Evolutionary conservation across 1,139 yeast species (phyloP).

Genomic region (Hyphopichia pseudoburtonii): DNA sequence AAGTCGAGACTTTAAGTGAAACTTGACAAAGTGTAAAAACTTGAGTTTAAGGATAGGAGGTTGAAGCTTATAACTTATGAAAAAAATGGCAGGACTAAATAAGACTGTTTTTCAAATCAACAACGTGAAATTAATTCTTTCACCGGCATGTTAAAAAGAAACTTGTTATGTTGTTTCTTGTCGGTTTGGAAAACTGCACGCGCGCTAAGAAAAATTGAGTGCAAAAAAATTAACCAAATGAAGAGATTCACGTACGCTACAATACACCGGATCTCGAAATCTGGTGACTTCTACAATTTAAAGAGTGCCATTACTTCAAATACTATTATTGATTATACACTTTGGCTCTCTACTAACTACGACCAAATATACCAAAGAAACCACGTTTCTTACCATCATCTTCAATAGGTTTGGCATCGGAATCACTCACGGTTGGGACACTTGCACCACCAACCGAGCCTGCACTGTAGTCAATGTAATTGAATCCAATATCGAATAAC

Average conservation of each 20-base stretch:
- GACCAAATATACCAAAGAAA: slow-evolving; percentile 47
- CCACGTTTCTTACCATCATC: slow-evolving; percentile 32
- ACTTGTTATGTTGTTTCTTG: too few species aligned
- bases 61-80: too few species aligned
- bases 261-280: not conserved
- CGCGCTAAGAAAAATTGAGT: not conserved
- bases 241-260: not conserved
- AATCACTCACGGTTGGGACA: slow-evolving; percentile 9
- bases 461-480: slow-evolving; percentile 57
- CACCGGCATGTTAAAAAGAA: too few species aligned
- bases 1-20: too few species aligned
- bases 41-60: too few species aligned
- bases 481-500: slow-evolving; percentile 83
- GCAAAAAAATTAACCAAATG: not conserved
- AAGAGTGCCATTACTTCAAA: not conserved
- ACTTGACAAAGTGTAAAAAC: too few species aligned
- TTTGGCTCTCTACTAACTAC: slow-evolving; percentile 11
- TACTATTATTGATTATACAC: not conserved
- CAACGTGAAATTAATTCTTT: too few species aligned
- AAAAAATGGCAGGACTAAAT: too few species aligned
- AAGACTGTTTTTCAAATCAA: too few species aligned
- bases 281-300: not conserved
- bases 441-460: slow-evolving; percentile 12
- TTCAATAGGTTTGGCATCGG: slow-evolving; percentile 12
- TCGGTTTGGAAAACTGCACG: not conserved